Evolutionary conservation across 2,329 filamentous ascomycete genomes (phyloP).

Genomic region (Venturia nashicola): DNA sequence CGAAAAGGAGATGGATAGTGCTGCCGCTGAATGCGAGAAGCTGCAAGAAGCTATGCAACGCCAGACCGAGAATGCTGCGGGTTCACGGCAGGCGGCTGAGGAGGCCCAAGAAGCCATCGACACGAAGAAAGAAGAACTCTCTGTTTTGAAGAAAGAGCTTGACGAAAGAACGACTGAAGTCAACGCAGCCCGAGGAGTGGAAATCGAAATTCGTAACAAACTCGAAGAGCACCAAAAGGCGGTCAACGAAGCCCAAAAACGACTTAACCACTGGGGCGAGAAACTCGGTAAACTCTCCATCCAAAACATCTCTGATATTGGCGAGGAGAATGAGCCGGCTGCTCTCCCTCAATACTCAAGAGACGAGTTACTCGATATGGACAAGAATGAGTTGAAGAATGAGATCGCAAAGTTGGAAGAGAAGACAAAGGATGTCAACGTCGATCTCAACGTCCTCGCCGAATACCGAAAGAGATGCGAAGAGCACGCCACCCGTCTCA

Average conservation of each 20-base stretch:
- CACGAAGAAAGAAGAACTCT: slow-evolving; percentile 68
- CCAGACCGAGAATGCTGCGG: slow-evolving; percentile 64
- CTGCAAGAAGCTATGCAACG: slow-evolving; percentile 67
- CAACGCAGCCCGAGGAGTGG: slow-evolving; percentile 75
- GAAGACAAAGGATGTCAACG: slow-evolving; percentile 70
- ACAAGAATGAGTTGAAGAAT: slow-evolving; percentile 49
- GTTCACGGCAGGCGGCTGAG: slow-evolving; percentile 60
- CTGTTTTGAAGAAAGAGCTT: slow-evolving; percentile 67
- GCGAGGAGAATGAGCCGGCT: slow-evolving; percentile 34
- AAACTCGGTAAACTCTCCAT: slow-evolving; percentile 75
- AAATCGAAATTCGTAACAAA: slow-evolving; percentile 98
- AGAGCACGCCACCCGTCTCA: slow-evolving; percentile 69
- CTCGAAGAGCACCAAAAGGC: slow-evolving; percentile 92
- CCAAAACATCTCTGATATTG: slow-evolving; percentile 57
- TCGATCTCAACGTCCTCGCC: slow-evolving; percentile 78
- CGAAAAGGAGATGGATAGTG: slow-evolving; percentile 61
- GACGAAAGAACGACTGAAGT: slow-evolving; percentile 77
- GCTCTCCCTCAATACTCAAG: slow-evolving; percentile 65
- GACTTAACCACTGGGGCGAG: slow-evolving; percentile 74
- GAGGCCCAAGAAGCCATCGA: slow-evolving; percentile 69
- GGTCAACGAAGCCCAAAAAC: slow-evolving; percentile 73
- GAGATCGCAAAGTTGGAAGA: slow-evolving; percentile 57
- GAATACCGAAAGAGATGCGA: slow-evolving; percentile 81
- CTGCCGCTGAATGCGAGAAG: slow-evolving; percentile 60
- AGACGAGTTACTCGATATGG: slow-evolving; percentile 52